Base-by-base conservation (phyloP, 257 asterid genomes). In the Solanum verrucosum region DNA sequence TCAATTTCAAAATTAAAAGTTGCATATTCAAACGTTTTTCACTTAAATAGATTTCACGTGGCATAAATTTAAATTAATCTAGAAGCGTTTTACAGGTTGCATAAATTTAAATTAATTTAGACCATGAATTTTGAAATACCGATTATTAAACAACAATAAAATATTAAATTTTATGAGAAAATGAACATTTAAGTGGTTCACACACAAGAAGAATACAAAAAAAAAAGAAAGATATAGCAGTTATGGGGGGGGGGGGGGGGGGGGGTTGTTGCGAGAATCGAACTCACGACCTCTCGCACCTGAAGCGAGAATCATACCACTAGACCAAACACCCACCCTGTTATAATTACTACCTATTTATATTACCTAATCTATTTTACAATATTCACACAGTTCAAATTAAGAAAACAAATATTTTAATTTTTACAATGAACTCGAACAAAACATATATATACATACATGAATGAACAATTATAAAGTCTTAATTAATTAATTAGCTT, bases 301-400 rank as follows among this genome's bases (percentile, higher is more conserved):
- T 15, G 15, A 33, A 72, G 27, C 27, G 79, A 72, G 27, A 72
- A 33, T 72, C 44, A 72, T 72, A 72, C 79, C 79, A 72, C 79
- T 72, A 72, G 44, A 33, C 79, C 79, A 72, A 72, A 33, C 79
- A 33, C 44, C 79, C 79, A 31, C 3, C 1, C 35, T 27, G 5
- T 18, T 6, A 0, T 18, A 1, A 0, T 7, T 1, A 0, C 10
- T 0, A 18, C 4, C 7, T 56, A 56, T 6, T 56, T 16, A 18
- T 15, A 5, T 15, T 15, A 15, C 6, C 1, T 52, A 52, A 0
- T 5, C 7, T 49, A 1, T 49, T 56, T 6, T 18, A 0, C 4
- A 56, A 56, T 18, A 56, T 18, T 56, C n/a, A 6, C 4, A 56
- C 25, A 4, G 25, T 18, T 56, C 65, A 18, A 56, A 20, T 8